Base-by-base conservation (phyloP, 1,139 yeast species). In the Debaryomycetaceae sp. region DNA sequence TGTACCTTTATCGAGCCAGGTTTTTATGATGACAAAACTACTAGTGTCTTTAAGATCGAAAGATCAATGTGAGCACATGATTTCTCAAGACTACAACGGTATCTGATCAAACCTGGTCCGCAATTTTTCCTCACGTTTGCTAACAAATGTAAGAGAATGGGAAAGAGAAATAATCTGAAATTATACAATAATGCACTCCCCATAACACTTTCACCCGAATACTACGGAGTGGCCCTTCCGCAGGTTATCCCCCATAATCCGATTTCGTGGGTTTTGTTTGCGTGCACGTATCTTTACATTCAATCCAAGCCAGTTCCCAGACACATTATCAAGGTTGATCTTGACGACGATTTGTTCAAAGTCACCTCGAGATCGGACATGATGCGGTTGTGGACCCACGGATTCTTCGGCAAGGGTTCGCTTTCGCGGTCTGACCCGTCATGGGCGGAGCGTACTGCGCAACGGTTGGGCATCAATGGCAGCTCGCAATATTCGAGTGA, bases 11-110 rank as follows among this genome's bases (percentile, higher is more conserved):
- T 23, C 10, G 10, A 23, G 12, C 14, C 25, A 18, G 25, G 22
- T 29, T 49, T 44, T 41, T 29, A 47, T 64, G 75, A 71, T 73
- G 78, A 72, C 58, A 61, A 52, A 33, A 28, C 22, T 35, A 43
- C 42, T 40, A 49, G 74, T 68, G 64, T 71, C 81, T 72, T 63
- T 75, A 75, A 73, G 79, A 57, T 61, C 51, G 42, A 48, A 43
- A 49, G 48, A 42, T 66, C 79, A 46, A 51, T 80, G 88, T 77
- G 75, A 72, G 85, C 83, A 74, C 82, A 74, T 61, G 79, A 75
- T 75, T 76, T 76, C 81, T 78, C 82, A 78, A 80, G 96, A 89
- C 97, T 88, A 88, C 96, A 88, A 88, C 97, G 97, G 97, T 88
- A 88, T 88, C 97, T 88, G 97, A 88, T 39, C 40, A 34, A 32